Percentiles rank a stretch among this genome's conserved stretches.
phyloP scores from a whole-genome alignment of 2,329 filamentous ascomycete species.

The Aspergillus sp. region DNA sequence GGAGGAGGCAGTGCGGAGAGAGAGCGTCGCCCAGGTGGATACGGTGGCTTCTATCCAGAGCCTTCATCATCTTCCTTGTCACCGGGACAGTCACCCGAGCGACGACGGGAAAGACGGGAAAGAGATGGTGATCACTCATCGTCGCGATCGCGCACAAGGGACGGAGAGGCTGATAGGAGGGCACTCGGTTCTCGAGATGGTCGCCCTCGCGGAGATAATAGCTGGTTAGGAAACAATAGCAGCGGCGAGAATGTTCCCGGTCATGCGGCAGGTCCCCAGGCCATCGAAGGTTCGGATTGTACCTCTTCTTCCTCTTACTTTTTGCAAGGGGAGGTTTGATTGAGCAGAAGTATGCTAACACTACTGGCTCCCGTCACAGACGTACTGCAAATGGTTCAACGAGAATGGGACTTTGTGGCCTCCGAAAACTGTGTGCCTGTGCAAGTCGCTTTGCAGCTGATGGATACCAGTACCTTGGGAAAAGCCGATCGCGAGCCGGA shows the following conservation, averaged over 20 bases:
- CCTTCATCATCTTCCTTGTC: constrained; percentile 29
- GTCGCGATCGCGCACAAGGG: constrained; percentile 39
- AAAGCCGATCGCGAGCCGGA: constrained; percentile 83
- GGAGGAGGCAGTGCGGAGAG: constrained; percentile 27
- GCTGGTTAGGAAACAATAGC: constrained; percentile 24
- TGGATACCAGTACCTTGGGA: constrained; percentile 91
- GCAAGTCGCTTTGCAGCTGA: constrained; percentile 89
- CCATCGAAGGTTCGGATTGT: constrained; percentile 38
- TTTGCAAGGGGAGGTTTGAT: no score
- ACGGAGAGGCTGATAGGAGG: constrained; percentile 33
- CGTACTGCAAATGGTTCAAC: constrained; percentile 78
- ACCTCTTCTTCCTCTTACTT: neutral
- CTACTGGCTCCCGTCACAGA: constrained; percentile 36
- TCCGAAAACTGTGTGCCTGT: constrained; percentile 86
- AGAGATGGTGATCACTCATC: constrained; percentile 34
- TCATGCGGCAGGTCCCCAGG: constrained; percentile 31
- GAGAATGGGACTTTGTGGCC: constrained; percentile 91
- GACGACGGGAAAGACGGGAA: constrained; percentile 34
- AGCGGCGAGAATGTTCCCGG: constrained; percentile 21
- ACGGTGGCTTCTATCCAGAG: constrained; percentile 46
- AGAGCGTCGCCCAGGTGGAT: constrained; percentile 45
- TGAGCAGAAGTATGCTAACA: neutral
- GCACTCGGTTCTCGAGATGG: constrained; percentile 31
- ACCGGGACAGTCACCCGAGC: constrained; percentile 34
- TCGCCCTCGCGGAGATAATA: constrained; percentile 24